A percentile compares a stretch with the other conserved stretches of the same genome.
Evolutionary conservation across 108 stramenopile genomes (phyloP).

Genomic region (Cyclostephanos invisitatus): DNA sequence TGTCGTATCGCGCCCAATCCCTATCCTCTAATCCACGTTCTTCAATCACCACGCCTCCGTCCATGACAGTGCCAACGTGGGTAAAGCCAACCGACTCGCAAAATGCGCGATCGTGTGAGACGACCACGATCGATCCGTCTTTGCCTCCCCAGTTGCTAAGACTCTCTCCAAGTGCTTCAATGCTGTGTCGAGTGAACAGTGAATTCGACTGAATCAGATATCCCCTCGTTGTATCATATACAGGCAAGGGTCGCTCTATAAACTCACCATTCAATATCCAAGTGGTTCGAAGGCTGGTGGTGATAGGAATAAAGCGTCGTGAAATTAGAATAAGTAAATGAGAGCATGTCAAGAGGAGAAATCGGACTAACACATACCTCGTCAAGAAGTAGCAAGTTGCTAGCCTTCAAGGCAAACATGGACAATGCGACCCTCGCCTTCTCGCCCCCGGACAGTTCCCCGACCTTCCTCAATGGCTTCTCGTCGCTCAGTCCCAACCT

Average conservation of each 20-base stretch:
- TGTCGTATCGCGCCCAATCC: conserved; percentile 80
- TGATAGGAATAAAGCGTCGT: conserved; percentile 4
- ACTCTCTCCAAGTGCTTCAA: conserved; percentile 80
- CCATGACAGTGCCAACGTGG: conserved; percentile 83
- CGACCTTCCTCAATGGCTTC: conserved; percentile 71
- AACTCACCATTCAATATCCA: conserved; percentile 54
- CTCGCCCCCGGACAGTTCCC: conserved; percentile 76
- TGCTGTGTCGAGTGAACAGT: conserved; percentile 28
- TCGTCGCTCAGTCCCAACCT: conserved; percentile 78
- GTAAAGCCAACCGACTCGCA: conserved; percentile 87
- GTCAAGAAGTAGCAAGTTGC: conserved; percentile 74
- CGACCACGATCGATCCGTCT: conserved; percentile 87
- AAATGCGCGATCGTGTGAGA: conserved; percentile 91
- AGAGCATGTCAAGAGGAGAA: neutral
- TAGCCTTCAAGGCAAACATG: conserved; percentile 84
- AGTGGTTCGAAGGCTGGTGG: conserved; percentile 68
- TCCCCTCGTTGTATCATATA: neutral
- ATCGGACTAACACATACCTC: conserved; percentile 37
- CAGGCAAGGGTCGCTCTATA: neutral
- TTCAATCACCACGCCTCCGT: conserved; percentile 70
- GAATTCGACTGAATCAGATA: neutral
- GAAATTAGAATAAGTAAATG: neutral
- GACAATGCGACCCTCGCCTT: conserved; percentile 84
- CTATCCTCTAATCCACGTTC: conserved; percentile 68
- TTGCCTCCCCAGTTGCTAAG: conserved; percentile 76